A percentile compares a stretch with the other conserved stretches of the same genome.
Conservation (phyloP, 208 protist species). For the Naegleria gruberi region DNA sequence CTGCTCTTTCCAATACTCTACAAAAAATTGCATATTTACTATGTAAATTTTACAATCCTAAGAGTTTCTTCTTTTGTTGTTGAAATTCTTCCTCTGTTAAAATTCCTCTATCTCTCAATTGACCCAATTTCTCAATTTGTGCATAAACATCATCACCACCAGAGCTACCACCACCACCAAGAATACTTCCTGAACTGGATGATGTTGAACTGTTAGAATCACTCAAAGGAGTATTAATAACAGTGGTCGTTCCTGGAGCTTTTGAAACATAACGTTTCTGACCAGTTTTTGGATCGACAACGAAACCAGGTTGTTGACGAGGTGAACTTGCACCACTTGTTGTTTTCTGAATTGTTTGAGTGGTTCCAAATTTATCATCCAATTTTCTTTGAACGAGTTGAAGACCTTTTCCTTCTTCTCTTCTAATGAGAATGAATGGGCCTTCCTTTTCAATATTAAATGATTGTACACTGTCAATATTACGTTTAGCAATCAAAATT, state of each 20-base stretch:
- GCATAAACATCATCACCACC: neutral
- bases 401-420: neutral
- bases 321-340: neutral
- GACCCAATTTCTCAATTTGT: neutral
- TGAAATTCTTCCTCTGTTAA: neutral
- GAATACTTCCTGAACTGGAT: neutral
- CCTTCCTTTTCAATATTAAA: neutral
- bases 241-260: neutral
- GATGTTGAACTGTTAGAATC: neutral
- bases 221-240: neutral
- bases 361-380: neutral
- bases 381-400: neutral
- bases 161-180: too few relatives aligned
- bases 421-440: neutral
- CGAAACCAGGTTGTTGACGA: neutral
- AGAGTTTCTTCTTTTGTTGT: constrained; percentile 5
- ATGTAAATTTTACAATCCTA: neutral
- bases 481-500: neutral
- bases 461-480: neutral
- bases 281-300: neutral
- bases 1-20: too few relatives aligned
- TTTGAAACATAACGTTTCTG: neutral
- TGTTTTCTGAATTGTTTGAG: neutral
- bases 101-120: neutral
- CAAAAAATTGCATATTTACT: too few relatives aligned